These are phyloP conservation scores for Podospora appendiculata DNA, from an alignment of 495 filamentous ascomycete species.

Conservation along the genomic window DNA sequence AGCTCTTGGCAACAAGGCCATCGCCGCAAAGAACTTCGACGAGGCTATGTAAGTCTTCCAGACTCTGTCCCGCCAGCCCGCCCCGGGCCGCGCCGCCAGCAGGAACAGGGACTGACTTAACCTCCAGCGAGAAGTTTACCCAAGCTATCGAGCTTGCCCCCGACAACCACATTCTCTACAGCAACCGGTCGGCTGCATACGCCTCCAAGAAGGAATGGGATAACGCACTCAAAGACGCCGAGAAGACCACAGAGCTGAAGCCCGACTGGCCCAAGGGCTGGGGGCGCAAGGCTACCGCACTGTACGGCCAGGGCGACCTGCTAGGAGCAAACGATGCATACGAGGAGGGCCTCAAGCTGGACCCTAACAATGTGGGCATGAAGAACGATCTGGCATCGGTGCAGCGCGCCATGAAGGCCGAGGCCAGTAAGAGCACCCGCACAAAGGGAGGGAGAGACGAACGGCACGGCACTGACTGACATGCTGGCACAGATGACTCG, in stretches of 20 bases:
- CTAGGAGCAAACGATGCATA: conserved; percentile 81
- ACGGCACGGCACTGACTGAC: not conserved
- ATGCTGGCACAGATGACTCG: conserved; percentile 20
- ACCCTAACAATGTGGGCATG: conserved; percentile 85
- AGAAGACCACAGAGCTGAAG: conserved; percentile 88
- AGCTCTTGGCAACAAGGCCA: conserved; percentile 96
- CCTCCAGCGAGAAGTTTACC: conserved; percentile 79
- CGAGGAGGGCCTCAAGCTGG: conserved; percentile 82
- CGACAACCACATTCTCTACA: conserved; percentile 90
- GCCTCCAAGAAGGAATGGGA: conserved; percentile 82
- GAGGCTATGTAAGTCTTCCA: conserved; percentile 76
- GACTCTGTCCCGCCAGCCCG: conserved; percentile 4
- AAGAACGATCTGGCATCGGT: conserved; percentile 80
- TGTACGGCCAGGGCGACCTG: conserved; percentile 80
- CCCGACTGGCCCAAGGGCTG: conserved; percentile 98
- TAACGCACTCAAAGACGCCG: conserved; percentile 79
- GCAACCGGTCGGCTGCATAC: conserved; percentile 95
- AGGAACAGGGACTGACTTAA: not conserved
- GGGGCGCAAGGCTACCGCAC: conserved; percentile 82
- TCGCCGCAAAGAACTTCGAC: conserved; percentile 90
- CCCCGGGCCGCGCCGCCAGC: too few species aligned
- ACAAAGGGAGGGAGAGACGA: not conserved
- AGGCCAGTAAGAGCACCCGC: conserved; percentile 37
- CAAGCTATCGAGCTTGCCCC: conserved; percentile 87
- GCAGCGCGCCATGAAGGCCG: conserved; percentile 82